Evolutionary conservation across 2,329 filamentous ascomycete genomes (phyloP), one percentile per base, ranked within the genome.

Genomic region (Knoxdaviesia capensis): DNA sequence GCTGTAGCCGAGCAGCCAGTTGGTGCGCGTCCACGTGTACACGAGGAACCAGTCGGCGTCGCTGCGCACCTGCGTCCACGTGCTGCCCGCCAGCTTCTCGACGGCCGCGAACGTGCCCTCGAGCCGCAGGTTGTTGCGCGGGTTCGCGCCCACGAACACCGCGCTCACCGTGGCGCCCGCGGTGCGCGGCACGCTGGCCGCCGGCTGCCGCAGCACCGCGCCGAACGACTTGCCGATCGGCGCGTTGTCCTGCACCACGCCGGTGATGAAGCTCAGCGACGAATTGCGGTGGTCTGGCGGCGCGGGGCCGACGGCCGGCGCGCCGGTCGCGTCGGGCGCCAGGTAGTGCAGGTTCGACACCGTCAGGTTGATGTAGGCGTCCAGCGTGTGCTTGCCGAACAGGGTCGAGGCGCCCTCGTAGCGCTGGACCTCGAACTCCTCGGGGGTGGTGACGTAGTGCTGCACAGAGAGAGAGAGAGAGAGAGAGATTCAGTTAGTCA

Each of bases 321-420:
- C 44, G 53, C 52, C 49, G 47, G 53, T 53, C 39, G 64, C 52
- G 6, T 65, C 57, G 7, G 66, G 56, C 10, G 66, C 61, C 6
- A 93, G 68, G 49, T 78, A 80, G 3, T 73, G 73, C 1, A 93
- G 66, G 48, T 77, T 74, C 1, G 67, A 70, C 8, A 83, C 60
- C 0, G 82, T 87, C 11, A 86, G 65, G 53, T 92, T 83, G 57
- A 94, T 80, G 59, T 90, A 87, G 0, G 84, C 87, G 11, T 80
- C 76, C n/a, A 94, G 65, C 0, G 83, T 88, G 54, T 86, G 78
- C 0, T 74, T 82, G 0, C 87, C 87, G 55, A 87, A 88, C 2
- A 94, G 67, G 0, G 87, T 94, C 4, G 80, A 87, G 1, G 83
- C 87, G 34, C 86, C 87, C 60, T 94, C 87, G 55, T 94, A 94